Percentiles rank a stretch among this genome's conserved stretches.
These are phyloP conservation scores for Tuber borchii DNA, from an alignment of 495 filamentous ascomycete species.

Conservation along the genomic window DNA sequence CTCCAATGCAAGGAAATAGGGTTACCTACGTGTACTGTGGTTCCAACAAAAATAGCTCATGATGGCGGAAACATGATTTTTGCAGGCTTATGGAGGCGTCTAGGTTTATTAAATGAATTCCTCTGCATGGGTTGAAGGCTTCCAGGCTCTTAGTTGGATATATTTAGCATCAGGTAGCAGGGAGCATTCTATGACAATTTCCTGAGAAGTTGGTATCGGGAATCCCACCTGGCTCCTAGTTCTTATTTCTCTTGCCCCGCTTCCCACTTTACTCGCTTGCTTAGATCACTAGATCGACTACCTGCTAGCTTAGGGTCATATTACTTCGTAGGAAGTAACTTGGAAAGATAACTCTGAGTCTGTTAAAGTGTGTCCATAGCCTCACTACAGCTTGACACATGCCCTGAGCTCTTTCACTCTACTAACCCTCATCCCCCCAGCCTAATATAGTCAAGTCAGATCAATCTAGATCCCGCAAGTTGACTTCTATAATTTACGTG, in stretches of 20 bases:
- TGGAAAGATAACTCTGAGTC: neutral
- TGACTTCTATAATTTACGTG: neutral
- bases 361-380: neutral
- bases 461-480: neutral
- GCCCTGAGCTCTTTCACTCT: neutral
- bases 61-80: neutral
- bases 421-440: neutral
- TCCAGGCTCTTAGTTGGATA: neutral
- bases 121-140: neutral
- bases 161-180: neutral
- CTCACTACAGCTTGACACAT: neutral
- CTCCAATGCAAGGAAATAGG: neutral
- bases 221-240: neutral
- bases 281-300: neutral
- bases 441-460: neutral
- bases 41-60: neutral
- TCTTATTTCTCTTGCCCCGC: neutral
- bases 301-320: neutral
- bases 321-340: neutral
- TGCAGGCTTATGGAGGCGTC: neutral
- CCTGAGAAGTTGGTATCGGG: neutral
- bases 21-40: no score
- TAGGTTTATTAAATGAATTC: neutral
- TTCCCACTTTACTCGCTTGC: neutral
- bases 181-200: neutral